These are phyloP conservation scores for Solanum hybrid DNA, from an alignment of 305 asterid species.

Conservation along the genomic window DNA sequence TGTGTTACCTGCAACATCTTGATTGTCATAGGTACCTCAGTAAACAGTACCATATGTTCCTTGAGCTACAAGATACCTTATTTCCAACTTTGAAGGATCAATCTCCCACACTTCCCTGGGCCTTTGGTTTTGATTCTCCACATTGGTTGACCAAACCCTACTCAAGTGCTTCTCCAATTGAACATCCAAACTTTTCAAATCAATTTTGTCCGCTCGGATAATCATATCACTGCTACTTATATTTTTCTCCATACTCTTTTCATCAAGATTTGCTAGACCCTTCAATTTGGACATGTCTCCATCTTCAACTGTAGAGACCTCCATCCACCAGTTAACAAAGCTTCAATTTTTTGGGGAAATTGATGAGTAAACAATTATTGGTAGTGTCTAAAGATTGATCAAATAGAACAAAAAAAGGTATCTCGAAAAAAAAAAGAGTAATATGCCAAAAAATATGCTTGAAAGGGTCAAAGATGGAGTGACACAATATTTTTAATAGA, in stretches of 20 bases:
- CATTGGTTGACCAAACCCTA: slow-evolving; percentile 52
- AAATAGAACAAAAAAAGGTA: background rate
- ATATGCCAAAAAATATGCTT: background rate
- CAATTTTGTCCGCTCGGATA: slow-evolving; percentile 71
- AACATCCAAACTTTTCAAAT: slow-evolving; percentile 65
- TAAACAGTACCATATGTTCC: slow-evolving; percentile 86
- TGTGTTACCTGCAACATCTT: slow-evolving; percentile 73
- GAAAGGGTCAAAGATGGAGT: background rate
- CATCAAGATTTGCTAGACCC: background rate
- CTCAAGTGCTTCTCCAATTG: slow-evolving; percentile 86
- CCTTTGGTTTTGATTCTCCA: slow-evolving; percentile 26
- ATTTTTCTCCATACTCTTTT: background rate
- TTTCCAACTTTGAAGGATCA: slow-evolving; percentile 59
- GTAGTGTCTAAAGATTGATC: background rate
- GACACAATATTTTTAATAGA: background rate
- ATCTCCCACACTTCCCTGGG: slow-evolving; percentile 83
- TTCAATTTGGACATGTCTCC: background rate
- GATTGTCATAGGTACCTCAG: slow-evolving; percentile 60
- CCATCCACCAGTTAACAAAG: background rate
- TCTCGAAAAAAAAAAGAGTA: background rate
- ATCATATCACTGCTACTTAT: slow-evolving; percentile 50
- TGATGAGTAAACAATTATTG: background rate
- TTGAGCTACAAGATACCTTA: slow-evolving; percentile 76
- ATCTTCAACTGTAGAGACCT: background rate
- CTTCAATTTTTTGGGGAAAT: background rate